Evolutionary conservation across 2,329 filamentous ascomycete species (phyloP).

Genomic region (Monosporascus sp.): DNA sequence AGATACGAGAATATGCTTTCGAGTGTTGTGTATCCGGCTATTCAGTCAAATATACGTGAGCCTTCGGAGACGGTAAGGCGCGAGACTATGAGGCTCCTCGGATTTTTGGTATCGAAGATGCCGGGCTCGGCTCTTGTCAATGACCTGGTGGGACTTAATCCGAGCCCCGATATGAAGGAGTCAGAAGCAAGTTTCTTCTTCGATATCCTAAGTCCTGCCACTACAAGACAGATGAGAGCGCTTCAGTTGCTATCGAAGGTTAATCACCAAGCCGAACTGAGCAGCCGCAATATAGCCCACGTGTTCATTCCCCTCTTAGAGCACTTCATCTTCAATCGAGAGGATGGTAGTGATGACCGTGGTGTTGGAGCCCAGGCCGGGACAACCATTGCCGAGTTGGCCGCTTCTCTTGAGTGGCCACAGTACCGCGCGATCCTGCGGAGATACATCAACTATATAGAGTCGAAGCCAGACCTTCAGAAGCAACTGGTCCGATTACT

Average conservation of each 20-base stretch:
- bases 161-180: slow-evolving; percentile 57
- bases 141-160: slow-evolving; percentile 68
- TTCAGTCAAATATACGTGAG: slow-evolving; percentile 73
- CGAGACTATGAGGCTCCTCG: slow-evolving; percentile 76
- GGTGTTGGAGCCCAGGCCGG: slow-evolving; percentile 83
- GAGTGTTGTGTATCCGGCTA: slow-evolving; percentile 63
- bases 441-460: slow-evolving; percentile 77
- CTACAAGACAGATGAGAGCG: slow-evolving; percentile 78
- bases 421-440: slow-evolving; percentile 83
- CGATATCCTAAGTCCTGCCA: slow-evolving; percentile 86
- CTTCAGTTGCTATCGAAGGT: slow-evolving; percentile 69
- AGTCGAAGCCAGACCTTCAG: slow-evolving; percentile 73
- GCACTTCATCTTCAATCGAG: slow-evolving; percentile 84
- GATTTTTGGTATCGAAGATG: slow-evolving; percentile 68
- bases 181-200: slow-evolving; percentile 74
- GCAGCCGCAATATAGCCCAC: slow-evolving; percentile 73
- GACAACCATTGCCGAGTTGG: slow-evolving; percentile 70
- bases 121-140: slow-evolving; percentile 64
- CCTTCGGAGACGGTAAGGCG: slow-evolving; percentile 76
- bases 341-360: slow-evolving; percentile 69
- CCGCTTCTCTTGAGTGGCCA: slow-evolving; percentile 77
- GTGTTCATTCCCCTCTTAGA: slow-evolving; percentile 90
- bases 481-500: slow-evolving; percentile 82
- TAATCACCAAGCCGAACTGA: slow-evolving; percentile 59
- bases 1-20: slow-evolving; percentile 56